Percentiles rank a stretch among this genome's conserved stretches.
phyloP scores from a whole-genome alignment of 2,329 filamentous ascomycete species.

The Colletotrichum caudatum region DNA sequence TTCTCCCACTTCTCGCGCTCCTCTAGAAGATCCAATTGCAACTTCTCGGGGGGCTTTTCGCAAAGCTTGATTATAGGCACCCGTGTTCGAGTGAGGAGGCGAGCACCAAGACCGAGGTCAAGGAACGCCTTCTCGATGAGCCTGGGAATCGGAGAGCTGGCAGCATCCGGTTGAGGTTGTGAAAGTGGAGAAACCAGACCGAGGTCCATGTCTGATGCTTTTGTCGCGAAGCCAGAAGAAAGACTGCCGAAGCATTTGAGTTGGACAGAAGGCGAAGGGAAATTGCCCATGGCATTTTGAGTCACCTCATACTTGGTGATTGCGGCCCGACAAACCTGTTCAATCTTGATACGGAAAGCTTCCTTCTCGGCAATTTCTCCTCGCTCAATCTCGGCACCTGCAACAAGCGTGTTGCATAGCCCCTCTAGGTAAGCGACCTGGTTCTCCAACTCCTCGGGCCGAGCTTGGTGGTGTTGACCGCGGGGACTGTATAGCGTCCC shows the following conservation, averaged over 20 bases:
- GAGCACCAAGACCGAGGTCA: slow-evolving; percentile 78
- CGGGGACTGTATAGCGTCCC: slow-evolving; percentile 49
- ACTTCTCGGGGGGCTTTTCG: slow-evolving; percentile 71
- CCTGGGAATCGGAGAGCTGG: slow-evolving; percentile 75
- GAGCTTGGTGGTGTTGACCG: slow-evolving; percentile 47
- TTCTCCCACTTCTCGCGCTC: slow-evolving; percentile 80
- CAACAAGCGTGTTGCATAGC: slow-evolving; percentile 63
- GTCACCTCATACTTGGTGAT: slow-evolving; percentile 65
- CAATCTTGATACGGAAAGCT: slow-evolving; percentile 72
- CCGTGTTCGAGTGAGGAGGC: slow-evolving; percentile 81
- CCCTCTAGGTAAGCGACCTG: slow-evolving; percentile 64
- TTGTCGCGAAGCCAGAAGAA: slow-evolving; percentile 86
- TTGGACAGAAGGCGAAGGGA: slow-evolving; percentile 69
- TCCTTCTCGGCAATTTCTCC: slow-evolving; percentile 79
- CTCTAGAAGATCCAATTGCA: slow-evolving; percentile 71
- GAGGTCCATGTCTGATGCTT: slow-evolving; percentile 91
- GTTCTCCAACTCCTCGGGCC: slow-evolving; percentile 59
- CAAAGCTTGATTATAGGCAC: slow-evolving; percentile 92
- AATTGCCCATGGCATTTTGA: slow-evolving; percentile 55
- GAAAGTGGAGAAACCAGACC: slow-evolving; percentile 78
- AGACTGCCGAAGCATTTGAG: slow-evolving; percentile 86
- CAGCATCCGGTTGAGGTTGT: slow-evolving; percentile 62
- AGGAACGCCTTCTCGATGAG: slow-evolving; percentile 81
- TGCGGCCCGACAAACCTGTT: slow-evolving; percentile 71
- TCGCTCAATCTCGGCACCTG: slow-evolving; percentile 70